Base-by-base conservation (phyloP, 1,284 basidiomycete species). In the Violaceomyces palustris region DNA sequence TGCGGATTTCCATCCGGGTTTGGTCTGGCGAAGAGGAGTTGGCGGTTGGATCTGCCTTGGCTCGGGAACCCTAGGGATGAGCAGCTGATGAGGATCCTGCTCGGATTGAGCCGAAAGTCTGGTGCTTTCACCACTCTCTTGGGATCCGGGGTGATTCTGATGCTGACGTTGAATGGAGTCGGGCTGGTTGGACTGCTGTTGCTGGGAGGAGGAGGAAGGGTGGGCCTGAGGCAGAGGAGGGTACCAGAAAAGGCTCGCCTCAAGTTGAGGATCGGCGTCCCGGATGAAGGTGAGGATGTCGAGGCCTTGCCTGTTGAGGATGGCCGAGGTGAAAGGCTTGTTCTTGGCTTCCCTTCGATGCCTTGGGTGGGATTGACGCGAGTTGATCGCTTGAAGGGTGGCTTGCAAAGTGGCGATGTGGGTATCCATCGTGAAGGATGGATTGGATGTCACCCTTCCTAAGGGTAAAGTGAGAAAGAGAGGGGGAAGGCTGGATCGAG, bases 201-300 rank as follows among this genome's bases (percentile, higher is more conserved):
- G 29, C 29, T 42, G 43, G 18, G 41, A 21, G 15, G 35, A 35
- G 31, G 50, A 48, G 10, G 38, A 19, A 4, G 48, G 34, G 18
- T 45, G 33, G 0, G 45, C 41, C 27, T 51, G 57, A 11, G 50
- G 50, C 19, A 42, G 35, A 19, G 61, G 54, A 5, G 64, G 61
- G 37, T 66, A 61, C 50, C 50, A 58, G 42, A 70, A 70, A 24
- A 72, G 47, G 22, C 42, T 60, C 10, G 60, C 57, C 29, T 72
- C 69, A 9, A 65, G 48, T 25, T 53, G 56, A 8, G 42, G 42
- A 31, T 72, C 67, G 27, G 67, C 63, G 31, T 72, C 69, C 29
- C 69, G 58, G 27, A 72, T 72, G 61, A 62, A 66, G 31, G 59
- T 58, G 22, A 63, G 39, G 35, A 72, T 62, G 21, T 68, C 65